Evolutionary conservation across 2,329 filamentous ascomycete genomes (phyloP).

Genomic region (Cercospora sesami): DNA sequence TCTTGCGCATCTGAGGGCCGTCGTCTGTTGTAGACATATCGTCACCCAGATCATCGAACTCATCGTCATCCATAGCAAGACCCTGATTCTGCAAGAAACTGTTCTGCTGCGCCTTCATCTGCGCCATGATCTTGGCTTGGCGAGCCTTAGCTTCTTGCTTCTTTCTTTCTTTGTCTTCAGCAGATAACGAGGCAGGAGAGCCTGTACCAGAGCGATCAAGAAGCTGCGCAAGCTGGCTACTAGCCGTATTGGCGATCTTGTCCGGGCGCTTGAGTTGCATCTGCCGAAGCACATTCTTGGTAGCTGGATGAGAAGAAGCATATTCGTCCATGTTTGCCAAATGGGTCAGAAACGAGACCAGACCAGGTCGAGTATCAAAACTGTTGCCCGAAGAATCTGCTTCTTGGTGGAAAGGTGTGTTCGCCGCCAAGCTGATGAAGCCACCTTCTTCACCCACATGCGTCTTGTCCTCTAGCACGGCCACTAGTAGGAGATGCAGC

Average conservation of each 20-base stretch:
- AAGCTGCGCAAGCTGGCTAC: constrained; percentile 40
- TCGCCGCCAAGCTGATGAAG: constrained; percentile 33
- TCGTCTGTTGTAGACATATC: constrained; percentile 58
- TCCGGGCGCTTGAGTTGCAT: constrained; percentile 80
- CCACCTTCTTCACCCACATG: constrained; percentile 17
- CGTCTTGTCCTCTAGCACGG: constrained; percentile 73
- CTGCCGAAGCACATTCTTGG: constrained; percentile 76
- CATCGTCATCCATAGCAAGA: constrained; percentile 81
- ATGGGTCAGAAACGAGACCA: constrained; percentile 54
- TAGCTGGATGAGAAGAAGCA: constrained; percentile 80
- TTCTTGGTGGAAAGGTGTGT: constrained; percentile 14
- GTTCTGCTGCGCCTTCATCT: constrained; percentile 96
- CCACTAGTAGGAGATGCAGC: constrained; percentile 81
- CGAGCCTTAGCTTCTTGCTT: constrained; percentile 88
- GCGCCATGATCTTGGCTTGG: constrained; percentile 92
- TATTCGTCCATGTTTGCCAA: constrained; percentile 67
- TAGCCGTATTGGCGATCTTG: constrained; percentile 62
- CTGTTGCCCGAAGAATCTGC: constrained; percentile 11
- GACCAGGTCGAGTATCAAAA: not conserved
- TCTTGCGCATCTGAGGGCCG: constrained; percentile 65
- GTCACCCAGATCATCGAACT: constrained; percentile 72
- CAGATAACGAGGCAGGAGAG: constrained; percentile 68
- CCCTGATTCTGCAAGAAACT: constrained; percentile 88
- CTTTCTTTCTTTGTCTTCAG: constrained; percentile 72
- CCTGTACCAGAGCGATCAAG: constrained; percentile 78